Evolutionary conservation across 805 yeast species (phyloP).

Genomic region (Candida hispaniensis): DNA sequence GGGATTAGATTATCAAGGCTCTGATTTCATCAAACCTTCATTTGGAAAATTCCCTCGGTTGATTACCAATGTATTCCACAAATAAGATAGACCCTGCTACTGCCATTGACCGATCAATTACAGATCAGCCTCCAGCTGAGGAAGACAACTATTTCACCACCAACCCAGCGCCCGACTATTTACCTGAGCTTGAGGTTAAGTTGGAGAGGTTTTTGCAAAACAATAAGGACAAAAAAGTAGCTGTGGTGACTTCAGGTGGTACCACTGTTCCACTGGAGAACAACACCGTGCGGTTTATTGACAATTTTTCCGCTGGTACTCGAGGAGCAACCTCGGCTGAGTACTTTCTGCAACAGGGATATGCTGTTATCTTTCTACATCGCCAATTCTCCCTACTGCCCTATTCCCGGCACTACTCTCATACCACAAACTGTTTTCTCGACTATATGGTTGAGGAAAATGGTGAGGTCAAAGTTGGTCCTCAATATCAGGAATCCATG

Average conservation of each 20-base stretch:
- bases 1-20: no score
- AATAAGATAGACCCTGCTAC: constrained; percentile 34
- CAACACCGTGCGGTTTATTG: constrained; percentile 93
- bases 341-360: constrained; percentile 71
- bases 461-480: constrained; percentile 45
- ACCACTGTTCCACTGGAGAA: constrained; percentile 96
- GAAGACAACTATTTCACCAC: constrained; percentile 67
- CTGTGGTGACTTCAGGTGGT: constrained; percentile 89
- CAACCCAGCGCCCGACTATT: constrained; percentile 64
- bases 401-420: constrained; percentile 77
- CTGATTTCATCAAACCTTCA: no score
- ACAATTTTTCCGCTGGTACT: constrained; percentile 95
- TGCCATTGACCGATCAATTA: constrained; percentile 72
- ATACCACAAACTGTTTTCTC: constrained; percentile 71
- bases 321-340: constrained; percentile 97
- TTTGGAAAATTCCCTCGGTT: no score
- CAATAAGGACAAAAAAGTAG: constrained; percentile 42
- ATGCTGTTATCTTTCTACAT: constrained; percentile 86
- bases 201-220: constrained; percentile 49
- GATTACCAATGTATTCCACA: constrained; percentile 30
- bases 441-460: constrained; percentile 56
- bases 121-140: constrained; percentile 68
- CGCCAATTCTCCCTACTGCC: constrained; percentile 89
- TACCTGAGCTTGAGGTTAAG: constrained; percentile 48
- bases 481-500: constrained; percentile 52